These are phyloP conservation scores for Ogataea angusta DNA, from an alignment of 805 yeast genomes.

Conservation along the genomic window DNA sequence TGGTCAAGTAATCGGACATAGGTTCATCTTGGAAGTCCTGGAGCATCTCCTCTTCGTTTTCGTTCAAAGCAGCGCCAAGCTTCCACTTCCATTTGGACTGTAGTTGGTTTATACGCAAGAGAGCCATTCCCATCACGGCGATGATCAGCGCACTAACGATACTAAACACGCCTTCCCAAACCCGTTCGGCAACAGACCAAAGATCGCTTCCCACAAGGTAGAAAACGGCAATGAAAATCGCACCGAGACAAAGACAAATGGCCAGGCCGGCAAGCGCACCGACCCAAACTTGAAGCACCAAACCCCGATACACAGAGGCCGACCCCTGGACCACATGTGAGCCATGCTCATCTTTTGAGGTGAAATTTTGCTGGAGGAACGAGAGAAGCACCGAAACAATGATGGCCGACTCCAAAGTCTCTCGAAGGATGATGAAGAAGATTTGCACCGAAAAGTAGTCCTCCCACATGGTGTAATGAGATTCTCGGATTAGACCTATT, in stretches of 20 bases:
- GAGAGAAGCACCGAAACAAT: constrained; percentile 72
- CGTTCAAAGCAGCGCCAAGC: constrained; percentile 29
- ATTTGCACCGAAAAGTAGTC: constrained; percentile 67
- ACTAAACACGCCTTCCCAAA: constrained; percentile 86
- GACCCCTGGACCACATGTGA: constrained; percentile 30
- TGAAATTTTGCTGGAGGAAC: constrained; percentile 60
- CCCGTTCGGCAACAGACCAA: constrained; percentile 84
- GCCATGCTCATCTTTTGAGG: constrained; percentile 33
- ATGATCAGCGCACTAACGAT: constrained; percentile 74
- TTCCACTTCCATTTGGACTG: constrained; percentile 78
- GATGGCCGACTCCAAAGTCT: constrained; percentile 72
- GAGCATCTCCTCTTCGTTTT: constrained; percentile 17
- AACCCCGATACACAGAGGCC: constrained; percentile 35
- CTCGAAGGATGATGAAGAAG: constrained; percentile 69
- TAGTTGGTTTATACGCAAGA: constrained; percentile 75
- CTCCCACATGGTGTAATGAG: constrained; percentile 34
- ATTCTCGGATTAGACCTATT: background rate
- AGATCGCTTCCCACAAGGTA: constrained; percentile 77
- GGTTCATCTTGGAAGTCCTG: constrained; percentile 19
- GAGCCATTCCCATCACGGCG: constrained; percentile 82
- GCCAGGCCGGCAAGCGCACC: constrained; percentile 75
- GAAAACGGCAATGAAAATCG: constrained; percentile 63
- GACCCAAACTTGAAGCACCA: constrained; percentile 71
- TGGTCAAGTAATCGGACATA: constrained; percentile 15
- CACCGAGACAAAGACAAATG: constrained; percentile 71